Evolutionary conservation across 1,139 yeast genomes (phyloP).

Genomic region (Citeromyces hawaiiensis): DNA sequence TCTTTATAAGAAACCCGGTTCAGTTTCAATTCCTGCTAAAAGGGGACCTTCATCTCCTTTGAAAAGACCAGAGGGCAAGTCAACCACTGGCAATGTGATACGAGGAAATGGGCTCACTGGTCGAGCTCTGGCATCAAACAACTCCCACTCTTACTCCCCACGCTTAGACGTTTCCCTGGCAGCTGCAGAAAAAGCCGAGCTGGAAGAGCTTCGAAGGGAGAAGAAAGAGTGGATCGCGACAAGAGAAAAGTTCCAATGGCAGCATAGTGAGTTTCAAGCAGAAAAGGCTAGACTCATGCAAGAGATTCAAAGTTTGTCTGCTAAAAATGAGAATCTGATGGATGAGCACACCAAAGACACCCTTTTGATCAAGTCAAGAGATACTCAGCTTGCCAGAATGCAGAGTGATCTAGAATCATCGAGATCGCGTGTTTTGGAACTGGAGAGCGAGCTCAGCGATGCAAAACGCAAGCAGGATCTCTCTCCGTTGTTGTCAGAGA

Average conservation of each 20-base stretch:
- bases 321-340: constrained; percentile 24
- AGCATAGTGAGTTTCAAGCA: constrained; percentile 25
- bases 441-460: constrained; percentile 19
- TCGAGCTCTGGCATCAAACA: constrained; percentile 18
- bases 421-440: constrained; percentile 30
- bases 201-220: constrained; percentile 38
- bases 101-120: constrained; percentile 25
- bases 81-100: not conserved
- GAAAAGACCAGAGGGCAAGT: constrained; percentile 18
- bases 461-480: constrained; percentile 10
- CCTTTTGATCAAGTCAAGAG: constrained; percentile 47
- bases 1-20: constrained; percentile 6
- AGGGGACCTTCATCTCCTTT: constrained; percentile 58
- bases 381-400: constrained; percentile 46
- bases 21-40: constrained; percentile 39
- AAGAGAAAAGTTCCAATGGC: constrained; percentile 24
- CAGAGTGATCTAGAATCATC: constrained; percentile 48
- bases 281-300: constrained; percentile 30
- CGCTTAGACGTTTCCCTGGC: constrained; percentile 9
- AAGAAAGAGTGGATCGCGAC: constrained; percentile 36
- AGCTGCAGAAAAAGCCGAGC: constrained; percentile 27
- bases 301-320: constrained; percentile 24
- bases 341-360: constrained; percentile 38
- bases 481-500: not conserved
- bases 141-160: constrained; percentile 10